Percentiles rank a stretch among this genome's conserved stretches.
Conservation (phyloP, 805 yeast genomes). For the Metschnikowia kofuensis region DNA sequence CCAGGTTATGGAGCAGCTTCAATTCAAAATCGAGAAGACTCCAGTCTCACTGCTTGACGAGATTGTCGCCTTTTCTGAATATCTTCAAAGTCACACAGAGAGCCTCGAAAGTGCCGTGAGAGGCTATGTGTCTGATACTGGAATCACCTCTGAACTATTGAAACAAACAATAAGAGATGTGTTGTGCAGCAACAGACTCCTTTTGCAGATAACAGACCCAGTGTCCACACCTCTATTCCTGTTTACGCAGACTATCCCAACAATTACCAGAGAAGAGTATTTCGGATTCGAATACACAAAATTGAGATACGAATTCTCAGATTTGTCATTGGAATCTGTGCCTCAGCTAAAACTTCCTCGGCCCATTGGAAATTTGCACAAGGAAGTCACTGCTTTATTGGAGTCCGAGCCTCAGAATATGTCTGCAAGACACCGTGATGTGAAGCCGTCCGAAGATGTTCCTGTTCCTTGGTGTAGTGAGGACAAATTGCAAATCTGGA, state of each 20-base stretch:
- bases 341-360: not conserved
- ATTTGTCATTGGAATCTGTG: not conserved
- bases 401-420: not conserved
- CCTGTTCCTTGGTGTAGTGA: constrained; percentile 7
- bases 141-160: not conserved
- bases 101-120: not conserved
- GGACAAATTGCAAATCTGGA: constrained; percentile 8
- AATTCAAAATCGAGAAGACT: constrained; percentile 32
- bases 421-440: constrained; percentile 3
- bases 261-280: constrained; percentile 1
- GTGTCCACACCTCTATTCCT: not conserved
- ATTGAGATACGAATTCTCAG: constrained; percentile 1
- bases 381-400: not conserved
- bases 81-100: constrained; percentile 1
- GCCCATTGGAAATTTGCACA: constrained; percentile 1
- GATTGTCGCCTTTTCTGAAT: constrained; percentile 11
- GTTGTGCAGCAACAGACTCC: constrained; percentile 1
- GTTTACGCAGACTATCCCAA: not conserved
- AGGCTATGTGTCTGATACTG: not conserved
- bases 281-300: constrained; percentile 13
- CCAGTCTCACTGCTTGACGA: constrained; percentile 15
- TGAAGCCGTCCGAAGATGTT: not conserved
- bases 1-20: constrained; percentile 43
- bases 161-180: not conserved
- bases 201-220: constrained; percentile 1